These are phyloP conservation scores for Cystobasidiaceae sp. DNA, from an alignment of 1,284 basidiomycete species.

Conservation along the genomic window DNA sequence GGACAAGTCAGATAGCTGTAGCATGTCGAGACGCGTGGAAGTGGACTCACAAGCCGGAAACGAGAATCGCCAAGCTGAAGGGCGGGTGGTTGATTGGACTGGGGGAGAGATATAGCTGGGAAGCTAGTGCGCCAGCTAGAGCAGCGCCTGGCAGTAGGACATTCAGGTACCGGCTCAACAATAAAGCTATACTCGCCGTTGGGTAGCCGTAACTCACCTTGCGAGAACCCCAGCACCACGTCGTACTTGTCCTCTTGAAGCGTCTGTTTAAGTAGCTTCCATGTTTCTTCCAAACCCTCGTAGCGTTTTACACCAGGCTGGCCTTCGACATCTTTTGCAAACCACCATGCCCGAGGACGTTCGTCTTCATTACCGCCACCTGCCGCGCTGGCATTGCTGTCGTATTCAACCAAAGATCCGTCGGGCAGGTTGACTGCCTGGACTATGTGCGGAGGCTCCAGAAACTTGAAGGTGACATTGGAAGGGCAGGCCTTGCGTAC, in stretches of 20 bases:
- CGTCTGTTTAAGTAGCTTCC: slow-evolving; percentile 19
- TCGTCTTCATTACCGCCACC: slow-evolving; percentile 16
- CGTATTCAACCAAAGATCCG: slow-evolving; percentile 25
- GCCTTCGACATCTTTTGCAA: slow-evolving; percentile 18
- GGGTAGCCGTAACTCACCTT: too few species aligned
- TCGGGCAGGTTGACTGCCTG: slow-evolving; percentile 26
- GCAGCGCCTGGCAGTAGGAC: slow-evolving; percentile 1
- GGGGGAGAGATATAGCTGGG: slow-evolving; percentile 1
- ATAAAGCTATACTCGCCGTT: neutral
- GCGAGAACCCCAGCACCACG: slow-evolving; percentile 26
- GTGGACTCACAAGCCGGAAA: slow-evolving; percentile 26
- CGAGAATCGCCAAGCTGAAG: slow-evolving; percentile 27
- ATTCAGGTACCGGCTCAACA: neutral
- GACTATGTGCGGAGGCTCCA: slow-evolving; percentile 28
- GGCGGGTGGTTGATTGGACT: slow-evolving; percentile 26
- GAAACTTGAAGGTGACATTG: slow-evolving; percentile 15
- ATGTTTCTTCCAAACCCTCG: slow-evolving; percentile 26
- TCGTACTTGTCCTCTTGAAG: slow-evolving; percentile 22
- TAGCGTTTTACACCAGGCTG: slow-evolving; percentile 6
- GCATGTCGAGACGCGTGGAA: neutral
- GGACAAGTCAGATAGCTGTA: neutral
- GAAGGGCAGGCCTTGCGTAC: slow-evolving; percentile 15
- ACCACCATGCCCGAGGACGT: slow-evolving; percentile 24
- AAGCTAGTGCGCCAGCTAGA: slow-evolving; percentile 25
- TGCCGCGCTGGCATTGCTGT: slow-evolving; percentile 1